These are phyloP conservation scores for Clavispora santaluciae DNA, from an alignment of 805 yeast species.

Conservation along the genomic window DNA sequence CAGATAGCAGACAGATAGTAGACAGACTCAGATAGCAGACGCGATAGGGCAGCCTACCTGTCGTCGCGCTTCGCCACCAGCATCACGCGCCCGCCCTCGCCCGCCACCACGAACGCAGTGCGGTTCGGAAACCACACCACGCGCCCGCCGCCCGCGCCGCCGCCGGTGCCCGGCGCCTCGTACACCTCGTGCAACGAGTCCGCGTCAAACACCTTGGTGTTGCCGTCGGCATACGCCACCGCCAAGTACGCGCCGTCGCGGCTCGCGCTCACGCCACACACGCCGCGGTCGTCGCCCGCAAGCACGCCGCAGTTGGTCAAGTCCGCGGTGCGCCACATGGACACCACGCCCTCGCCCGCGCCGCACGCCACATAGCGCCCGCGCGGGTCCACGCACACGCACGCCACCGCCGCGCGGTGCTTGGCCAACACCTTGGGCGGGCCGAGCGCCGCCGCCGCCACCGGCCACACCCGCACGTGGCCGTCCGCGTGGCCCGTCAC, in stretches of 20 bases:
- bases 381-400: conserved; percentile 46
- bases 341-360: conserved; percentile 52
- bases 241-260: conserved; percentile 45
- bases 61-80: conserved; percentile 5
- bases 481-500: conserved; percentile 47
- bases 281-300: conserved; percentile 39
- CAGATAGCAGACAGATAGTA: no score
- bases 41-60: no score
- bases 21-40: no score
- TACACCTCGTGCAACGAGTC: conserved; percentile 24
- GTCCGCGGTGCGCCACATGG: conserved; percentile 43
- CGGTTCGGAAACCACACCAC: conserved; percentile 34
- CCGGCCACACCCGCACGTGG: conserved; percentile 21
- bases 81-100: conserved; percentile 28
- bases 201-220: conserved; percentile 37
- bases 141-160: background rate
- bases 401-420: conserved; percentile 48
- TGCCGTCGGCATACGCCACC: conserved; percentile 39
- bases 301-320: conserved; percentile 34
- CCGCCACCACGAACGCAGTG: conserved; percentile 3
- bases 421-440: conserved; percentile 21
- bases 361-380: conserved; percentile 52
- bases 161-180: conserved; percentile 17
- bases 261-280: conserved; percentile 35
- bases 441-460: conserved; percentile 1